A percentile compares a stretch with the other conserved stretches of the same genome.
Conservation (phyloP, 2,329 filamentous ascomycete species). For the Ascochyta fabae region DNA sequence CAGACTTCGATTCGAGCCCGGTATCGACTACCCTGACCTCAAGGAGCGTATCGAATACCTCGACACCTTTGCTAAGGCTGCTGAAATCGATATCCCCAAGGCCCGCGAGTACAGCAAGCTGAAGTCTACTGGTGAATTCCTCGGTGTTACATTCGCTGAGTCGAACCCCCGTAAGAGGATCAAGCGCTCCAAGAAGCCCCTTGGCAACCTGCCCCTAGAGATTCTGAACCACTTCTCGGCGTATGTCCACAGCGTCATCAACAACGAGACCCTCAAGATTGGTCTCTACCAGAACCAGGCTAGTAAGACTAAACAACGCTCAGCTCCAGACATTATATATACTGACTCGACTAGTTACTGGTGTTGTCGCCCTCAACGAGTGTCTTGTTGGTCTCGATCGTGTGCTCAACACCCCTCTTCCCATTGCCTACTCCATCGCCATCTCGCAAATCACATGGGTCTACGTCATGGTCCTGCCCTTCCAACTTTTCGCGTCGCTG, state of each 20-base stretch:
- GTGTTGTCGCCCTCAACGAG: slow-evolving; percentile 72
- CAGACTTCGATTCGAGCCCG: slow-evolving; percentile 82
- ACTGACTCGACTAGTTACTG: slow-evolving; percentile 55
- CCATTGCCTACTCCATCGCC: slow-evolving; percentile 81
- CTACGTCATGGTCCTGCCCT: slow-evolving; percentile 80
- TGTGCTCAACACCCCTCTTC: slow-evolving; percentile 81
- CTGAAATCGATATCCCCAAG: slow-evolving; percentile 53
- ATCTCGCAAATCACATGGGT: slow-evolving; percentile 88
- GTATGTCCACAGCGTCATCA: slow-evolving; percentile 68
- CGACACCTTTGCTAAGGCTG: slow-evolving; percentile 73
- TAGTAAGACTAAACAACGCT: slow-evolving; percentile 30
- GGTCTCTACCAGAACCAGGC: slow-evolving; percentile 66
- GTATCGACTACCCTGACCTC: slow-evolving; percentile 77
- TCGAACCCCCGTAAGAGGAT: slow-evolving; percentile 80
- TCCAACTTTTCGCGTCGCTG: slow-evolving; percentile 73
- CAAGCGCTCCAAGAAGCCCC: slow-evolving; percentile 73
- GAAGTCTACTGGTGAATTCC: slow-evolving; percentile 72
- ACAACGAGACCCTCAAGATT: slow-evolving; percentile 62
- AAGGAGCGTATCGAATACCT: slow-evolving; percentile 73
- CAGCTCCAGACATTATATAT: too few species aligned
- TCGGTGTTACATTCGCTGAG: slow-evolving; percentile 77
- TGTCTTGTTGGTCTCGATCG: slow-evolving; percentile 75
- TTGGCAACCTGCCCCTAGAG: slow-evolving; percentile 85
- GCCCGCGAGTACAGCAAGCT: slow-evolving; percentile 46
- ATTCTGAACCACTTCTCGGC: slow-evolving; percentile 75